Conservation (phyloP, 2,329 filamentous ascomycete genomes). For the Hypoxylon sp. region DNA sequence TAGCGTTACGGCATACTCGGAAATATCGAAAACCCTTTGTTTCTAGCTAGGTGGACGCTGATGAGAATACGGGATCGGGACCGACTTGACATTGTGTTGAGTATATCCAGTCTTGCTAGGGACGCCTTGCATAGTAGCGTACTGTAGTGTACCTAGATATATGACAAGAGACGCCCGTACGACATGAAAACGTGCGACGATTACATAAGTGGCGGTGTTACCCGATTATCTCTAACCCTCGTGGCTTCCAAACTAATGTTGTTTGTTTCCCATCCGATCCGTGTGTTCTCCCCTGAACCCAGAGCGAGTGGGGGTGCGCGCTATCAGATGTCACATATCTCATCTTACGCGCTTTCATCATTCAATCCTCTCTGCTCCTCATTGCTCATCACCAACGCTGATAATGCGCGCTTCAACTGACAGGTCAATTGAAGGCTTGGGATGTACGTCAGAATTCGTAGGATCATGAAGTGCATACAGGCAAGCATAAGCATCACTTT, state of each 20-base stretch:
- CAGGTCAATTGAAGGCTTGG: conserved; percentile 33
- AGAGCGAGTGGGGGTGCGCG: background rate
- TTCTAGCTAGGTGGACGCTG: no score
- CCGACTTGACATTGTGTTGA: no score
- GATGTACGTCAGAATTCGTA: conserved; percentile 11
- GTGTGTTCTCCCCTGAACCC: background rate
- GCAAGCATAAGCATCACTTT: conserved; percentile 43
- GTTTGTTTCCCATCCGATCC: conserved; percentile 11
- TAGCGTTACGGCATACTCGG: no score
- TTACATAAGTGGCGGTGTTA: conserved; percentile 10
- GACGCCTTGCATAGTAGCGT: no score
- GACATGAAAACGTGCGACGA: background rate
- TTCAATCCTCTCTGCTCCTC: conserved; percentile 3
- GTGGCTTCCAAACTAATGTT: conserved; percentile 18
- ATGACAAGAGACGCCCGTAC: background rate
- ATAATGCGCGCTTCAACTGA: conserved; percentile 30
- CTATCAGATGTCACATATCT: conserved; percentile 38
- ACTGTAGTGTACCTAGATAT: background rate
- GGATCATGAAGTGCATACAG: conserved; percentile 19
- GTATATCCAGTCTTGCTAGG: no score
- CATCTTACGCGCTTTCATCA: conserved; percentile 8
- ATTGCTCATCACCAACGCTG: conserved; percentile 17
- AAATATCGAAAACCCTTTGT: no score
- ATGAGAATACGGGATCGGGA: no score
- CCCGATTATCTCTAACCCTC: conserved; percentile 10